Percentiles rank a stretch among this genome's conserved stretches.
Evolutionary conservation across 768 basidiomycete genomes (phyloP).

Genomic region (Pleurotus salmoneostramineus): DNA sequence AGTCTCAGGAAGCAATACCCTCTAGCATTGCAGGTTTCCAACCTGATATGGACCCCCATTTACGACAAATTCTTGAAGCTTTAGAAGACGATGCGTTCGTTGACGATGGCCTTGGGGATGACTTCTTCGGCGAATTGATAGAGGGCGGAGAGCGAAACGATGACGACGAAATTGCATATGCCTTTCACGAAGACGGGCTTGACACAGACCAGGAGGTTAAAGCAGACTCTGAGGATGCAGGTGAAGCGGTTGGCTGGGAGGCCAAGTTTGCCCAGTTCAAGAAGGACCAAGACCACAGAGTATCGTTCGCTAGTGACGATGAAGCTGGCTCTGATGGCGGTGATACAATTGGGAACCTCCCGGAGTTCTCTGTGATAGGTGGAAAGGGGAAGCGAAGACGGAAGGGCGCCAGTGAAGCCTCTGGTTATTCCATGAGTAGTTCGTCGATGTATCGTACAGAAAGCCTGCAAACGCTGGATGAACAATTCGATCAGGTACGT

Average conservation of each 20-base stretch:
- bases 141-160: slow-evolving; percentile 62
- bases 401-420: slow-evolving; percentile 78
- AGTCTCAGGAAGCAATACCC: slow-evolving; percentile 75
- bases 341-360: slow-evolving; percentile 80
- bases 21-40: slow-evolving; percentile 84
- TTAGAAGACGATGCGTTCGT: slow-evolving; percentile 96
- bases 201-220: slow-evolving; percentile 27
- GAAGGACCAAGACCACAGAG: slow-evolving; percentile 31
- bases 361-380: slow-evolving; percentile 71
- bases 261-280: slow-evolving; percentile 81
- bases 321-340: slow-evolving; percentile 62
- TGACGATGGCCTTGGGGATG: slow-evolving; percentile 67
- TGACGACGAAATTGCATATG: slow-evolving; percentile 61
- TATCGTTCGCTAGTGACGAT: slow-evolving; percentile 40
- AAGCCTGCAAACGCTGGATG: slow-evolving; percentile 83
- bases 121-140: slow-evolving; percentile 74
- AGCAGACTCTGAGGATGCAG: slow-evolving; percentile 14
- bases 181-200: slow-evolving; percentile 51
- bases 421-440: slow-evolving; percentile 96
- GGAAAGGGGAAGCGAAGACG: slow-evolving; percentile 68
- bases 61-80: slow-evolving; percentile 90
- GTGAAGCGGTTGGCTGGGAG: slow-evolving; percentile 57
- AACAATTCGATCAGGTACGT: slow-evolving; percentile 87
- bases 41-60: slow-evolving; percentile 94
- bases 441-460: slow-evolving; percentile 94